Evolutionary conservation across 345 rosid species (phyloP).

Genomic region (Camelina sativa): DNA sequence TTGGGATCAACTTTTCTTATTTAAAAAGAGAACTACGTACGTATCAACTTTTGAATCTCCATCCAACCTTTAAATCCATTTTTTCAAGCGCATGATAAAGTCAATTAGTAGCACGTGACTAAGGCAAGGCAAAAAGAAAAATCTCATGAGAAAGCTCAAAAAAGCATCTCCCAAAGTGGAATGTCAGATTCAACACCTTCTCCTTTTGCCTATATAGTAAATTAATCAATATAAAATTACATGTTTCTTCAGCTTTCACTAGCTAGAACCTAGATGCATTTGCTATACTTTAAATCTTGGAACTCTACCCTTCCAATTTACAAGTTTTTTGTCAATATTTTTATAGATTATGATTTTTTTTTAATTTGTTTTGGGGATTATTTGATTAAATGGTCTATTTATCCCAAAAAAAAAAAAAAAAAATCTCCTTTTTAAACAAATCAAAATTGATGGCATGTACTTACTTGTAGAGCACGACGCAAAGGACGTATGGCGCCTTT

Average conservation of each 20-base stretch:
- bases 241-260: slow-evolving; percentile 17
- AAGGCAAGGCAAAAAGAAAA: slow-evolving; percentile 25
- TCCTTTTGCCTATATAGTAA: slow-evolving; percentile 22
- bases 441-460: slow-evolving; percentile 14
- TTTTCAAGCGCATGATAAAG: slow-evolving; percentile 22
- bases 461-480: slow-evolving; percentile 91
- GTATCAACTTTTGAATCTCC: slow-evolving; percentile 33
- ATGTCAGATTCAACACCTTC: slow-evolving; percentile 39
- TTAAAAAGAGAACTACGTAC: no score
- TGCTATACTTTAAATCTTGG: slow-evolving; percentile 25
- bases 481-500: slow-evolving; percentile 88
- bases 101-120: slow-evolving; percentile 43
- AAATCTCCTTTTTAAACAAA: no score
- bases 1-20: neutral
- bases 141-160: slow-evolving; percentile 24
- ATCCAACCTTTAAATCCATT: slow-evolving; percentile 17
- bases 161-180: slow-evolving; percentile 37
- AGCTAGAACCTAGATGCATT: neutral
- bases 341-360: neutral
- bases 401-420: neutral
- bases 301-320: neutral
- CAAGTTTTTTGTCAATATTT: neutral
- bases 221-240: slow-evolving; percentile 15
- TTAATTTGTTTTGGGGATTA: neutral
- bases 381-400: neutral